A percentile compares a stretch with the other conserved stretches of the same genome.
Conservation (phyloP, 306 rosid genomes). For the Cucurbita moschata region DNA sequence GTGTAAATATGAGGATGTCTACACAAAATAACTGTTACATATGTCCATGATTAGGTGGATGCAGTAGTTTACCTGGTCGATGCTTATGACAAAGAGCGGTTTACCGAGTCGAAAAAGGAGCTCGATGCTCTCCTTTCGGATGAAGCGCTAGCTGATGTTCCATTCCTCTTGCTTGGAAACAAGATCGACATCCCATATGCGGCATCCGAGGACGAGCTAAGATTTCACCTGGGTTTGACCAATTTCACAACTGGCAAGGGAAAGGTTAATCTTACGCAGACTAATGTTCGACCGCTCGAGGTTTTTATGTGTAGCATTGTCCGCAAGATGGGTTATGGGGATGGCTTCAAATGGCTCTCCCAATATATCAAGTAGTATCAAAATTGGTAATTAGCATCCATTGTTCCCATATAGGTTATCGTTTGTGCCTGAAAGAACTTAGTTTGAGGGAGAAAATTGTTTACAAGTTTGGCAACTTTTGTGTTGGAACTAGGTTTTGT, state of each 20-base stretch:
- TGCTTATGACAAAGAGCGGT: slow-evolving; percentile 36
- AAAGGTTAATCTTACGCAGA: slow-evolving; percentile 27
- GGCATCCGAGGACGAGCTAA: slow-evolving; percentile 41
- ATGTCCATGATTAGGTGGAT: slow-evolving; percentile 21
- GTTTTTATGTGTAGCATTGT: slow-evolving; percentile 47
- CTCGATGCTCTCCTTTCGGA: slow-evolving; percentile 38
- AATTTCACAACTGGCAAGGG: slow-evolving; percentile 50
- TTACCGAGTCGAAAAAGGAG: slow-evolving; percentile 37
- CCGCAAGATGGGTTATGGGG: slow-evolving; percentile 50
- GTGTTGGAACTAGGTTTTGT: not conserved
- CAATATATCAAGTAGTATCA: slow-evolving; percentile 33
- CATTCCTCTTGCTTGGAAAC: slow-evolving; percentile 39
- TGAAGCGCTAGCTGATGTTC: slow-evolving; percentile 31
- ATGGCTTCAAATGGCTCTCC: slow-evolving; percentile 45
- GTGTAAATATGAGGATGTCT: not conserved
- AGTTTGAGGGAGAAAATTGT: not conserved
- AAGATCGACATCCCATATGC: slow-evolving; percentile 42
- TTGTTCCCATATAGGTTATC: not conserved
- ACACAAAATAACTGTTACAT: not conserved
- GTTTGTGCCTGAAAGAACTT: not conserved
- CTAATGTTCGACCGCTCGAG: slow-evolving; percentile 43
- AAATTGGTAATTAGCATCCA: slow-evolving; percentile 1
- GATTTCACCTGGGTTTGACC: slow-evolving; percentile 30
- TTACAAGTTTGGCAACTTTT: not conserved
- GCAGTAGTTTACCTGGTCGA: slow-evolving; percentile 43